Base-by-base conservation (phyloP, 495 filamentous ascomycete species). In the Chaetomium fimeti region DNA sequence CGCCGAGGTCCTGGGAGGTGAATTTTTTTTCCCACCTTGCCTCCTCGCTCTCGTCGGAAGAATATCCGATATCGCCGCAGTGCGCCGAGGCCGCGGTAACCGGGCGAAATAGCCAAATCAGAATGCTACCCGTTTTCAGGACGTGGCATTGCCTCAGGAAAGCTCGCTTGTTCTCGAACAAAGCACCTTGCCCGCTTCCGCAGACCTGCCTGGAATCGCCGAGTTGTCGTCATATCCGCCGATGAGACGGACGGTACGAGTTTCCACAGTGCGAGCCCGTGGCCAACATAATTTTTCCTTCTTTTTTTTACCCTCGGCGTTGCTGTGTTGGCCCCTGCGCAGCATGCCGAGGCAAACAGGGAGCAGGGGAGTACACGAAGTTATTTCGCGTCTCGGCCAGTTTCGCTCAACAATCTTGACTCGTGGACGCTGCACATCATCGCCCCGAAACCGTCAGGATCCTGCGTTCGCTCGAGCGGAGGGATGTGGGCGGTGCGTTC, bases 341-440 rank as follows among this genome's bases (percentile, higher is more conserved):
- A 70, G 54, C 32, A 45, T 66, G 63, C 73, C 73, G 72, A 72
- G 70, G 68, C 61, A 67, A 66, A 65, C 65, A 61, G 59, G 48
- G 20, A 15, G 64, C 45, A 16, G 57, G 57, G 62, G 38, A 71
- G 58, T n/a, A n/a, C n/a, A n/a, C n/a, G n/a, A n/a, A n/a, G n/a
- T n/a, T 65, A 66, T 42, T 66, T 53, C 64, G 58, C 66, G 64
- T 68, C 65, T 66, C 49, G 63, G 66, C 63, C 51, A 63, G 62
- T 69, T 69, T 68, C 66, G 65, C 57, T 67, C 66, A 51, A 60
- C 57, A 40, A 38, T 61, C 72, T 74, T 74, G 72, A 74, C 71
- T 74, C 72, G 71, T 68, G 65, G 71, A 55, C 59, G 63, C 65
- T 74, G 72, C 72, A 73, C 72, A 74, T 74, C 72, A 74, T 72